These are phyloP conservation scores for Penicillium pancosmium DNA, from an alignment of 495 filamentous ascomycete genomes.

Conservation along the genomic window DNA sequence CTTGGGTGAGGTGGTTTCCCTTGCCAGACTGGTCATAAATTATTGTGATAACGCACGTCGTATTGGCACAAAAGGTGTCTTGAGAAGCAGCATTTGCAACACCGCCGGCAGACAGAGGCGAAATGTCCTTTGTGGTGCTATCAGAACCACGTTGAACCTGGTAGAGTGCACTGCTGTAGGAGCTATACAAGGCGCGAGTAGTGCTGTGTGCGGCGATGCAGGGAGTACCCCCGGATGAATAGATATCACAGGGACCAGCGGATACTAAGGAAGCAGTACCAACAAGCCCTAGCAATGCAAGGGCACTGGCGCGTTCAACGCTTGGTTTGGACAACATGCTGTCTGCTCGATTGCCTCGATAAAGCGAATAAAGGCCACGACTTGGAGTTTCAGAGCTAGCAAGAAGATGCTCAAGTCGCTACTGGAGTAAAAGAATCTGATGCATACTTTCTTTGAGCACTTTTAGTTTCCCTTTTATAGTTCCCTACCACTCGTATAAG, in stretches of 20 bases:
- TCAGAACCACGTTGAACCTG: slow-evolving; percentile 58
- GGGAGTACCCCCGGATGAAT: slow-evolving; percentile 52
- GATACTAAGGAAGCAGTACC: slow-evolving; percentile 43
- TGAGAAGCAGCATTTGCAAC: slow-evolving; percentile 59
- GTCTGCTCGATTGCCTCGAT: not conserved
- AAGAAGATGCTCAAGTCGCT: not conserved
- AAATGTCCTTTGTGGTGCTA: slow-evolving; percentile 44
- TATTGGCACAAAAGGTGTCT: slow-evolving; percentile 58
- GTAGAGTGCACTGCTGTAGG: slow-evolving; percentile 55
- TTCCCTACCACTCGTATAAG: not conserved
- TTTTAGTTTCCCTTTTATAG: not conserved
- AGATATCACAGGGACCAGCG: slow-evolving; percentile 60
- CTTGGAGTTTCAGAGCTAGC: not conserved
- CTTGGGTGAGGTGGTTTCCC: slow-evolving; percentile 61
- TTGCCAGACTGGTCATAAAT: slow-evolving; percentile 63
- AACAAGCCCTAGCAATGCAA: slow-evolving; percentile 41
- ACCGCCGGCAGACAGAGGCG: slow-evolving; percentile 53
- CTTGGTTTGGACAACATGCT: slow-evolving; percentile 40
- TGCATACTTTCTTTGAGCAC: not conserved
- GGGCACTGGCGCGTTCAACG: slow-evolving; percentile 31
- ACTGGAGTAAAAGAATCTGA: not conserved
- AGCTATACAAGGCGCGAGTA: slow-evolving; percentile 58
- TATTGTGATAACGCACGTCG: slow-evolving; percentile 59
- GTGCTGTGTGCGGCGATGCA: slow-evolving; percentile 63
- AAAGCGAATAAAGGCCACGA: not conserved